phyloP scores from a whole-genome alignment of 1,284 basidiomycete species.

The Sporisorium exsertum region DNA sequence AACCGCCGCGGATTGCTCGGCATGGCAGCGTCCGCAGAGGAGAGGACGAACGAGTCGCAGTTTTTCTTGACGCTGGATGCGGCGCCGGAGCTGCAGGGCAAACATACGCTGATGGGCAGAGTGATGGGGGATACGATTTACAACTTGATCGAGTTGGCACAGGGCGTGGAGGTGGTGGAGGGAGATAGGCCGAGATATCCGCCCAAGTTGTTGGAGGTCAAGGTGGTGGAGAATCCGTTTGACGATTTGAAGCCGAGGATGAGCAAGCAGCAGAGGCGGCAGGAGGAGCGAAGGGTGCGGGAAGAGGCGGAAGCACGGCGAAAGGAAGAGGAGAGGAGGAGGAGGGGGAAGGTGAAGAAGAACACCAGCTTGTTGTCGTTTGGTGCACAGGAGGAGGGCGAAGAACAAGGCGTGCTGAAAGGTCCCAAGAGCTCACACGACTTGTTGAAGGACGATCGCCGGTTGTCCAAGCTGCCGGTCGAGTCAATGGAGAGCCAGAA shows the following conservation, averaged over 20 bases:
- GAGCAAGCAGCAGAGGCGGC: conserved; percentile 87
- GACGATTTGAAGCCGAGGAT: conserved; percentile 95
- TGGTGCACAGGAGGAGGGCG: conserved; percentile 57
- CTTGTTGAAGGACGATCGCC: conserved; percentile 56
- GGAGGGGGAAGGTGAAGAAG: conserved; percentile 48
- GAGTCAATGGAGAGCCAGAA: background rate
- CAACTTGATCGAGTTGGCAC: conserved; percentile 76
- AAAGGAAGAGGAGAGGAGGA: conserved; percentile 59
- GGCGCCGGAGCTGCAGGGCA: conserved; percentile 65
- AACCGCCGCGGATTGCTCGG: conserved; percentile 87
- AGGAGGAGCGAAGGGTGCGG: conserved; percentile 80
- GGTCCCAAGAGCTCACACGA: conserved; percentile 66
- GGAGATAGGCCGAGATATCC: conserved; percentile 87
- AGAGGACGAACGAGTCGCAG: conserved; percentile 69
- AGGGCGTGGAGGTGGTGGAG: conserved; percentile 78
- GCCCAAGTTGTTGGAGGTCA: conserved; percentile 85
- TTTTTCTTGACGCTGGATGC: conserved; percentile 68
- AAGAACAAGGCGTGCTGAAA: conserved; percentile 7
- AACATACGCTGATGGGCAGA: conserved; percentile 65
- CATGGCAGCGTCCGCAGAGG: conserved; percentile 79
- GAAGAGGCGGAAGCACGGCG: conserved; percentile 74
- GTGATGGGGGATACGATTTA: conserved; percentile 67
- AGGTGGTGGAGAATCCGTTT: conserved; percentile 91
- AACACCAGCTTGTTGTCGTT: conserved; percentile 61
- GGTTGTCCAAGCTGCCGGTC: conserved; percentile 41